These are phyloP conservation scores for Farysia itapuensis DNA, from an alignment of 1,284 basidiomycete species.

Conservation along the genomic window DNA sequence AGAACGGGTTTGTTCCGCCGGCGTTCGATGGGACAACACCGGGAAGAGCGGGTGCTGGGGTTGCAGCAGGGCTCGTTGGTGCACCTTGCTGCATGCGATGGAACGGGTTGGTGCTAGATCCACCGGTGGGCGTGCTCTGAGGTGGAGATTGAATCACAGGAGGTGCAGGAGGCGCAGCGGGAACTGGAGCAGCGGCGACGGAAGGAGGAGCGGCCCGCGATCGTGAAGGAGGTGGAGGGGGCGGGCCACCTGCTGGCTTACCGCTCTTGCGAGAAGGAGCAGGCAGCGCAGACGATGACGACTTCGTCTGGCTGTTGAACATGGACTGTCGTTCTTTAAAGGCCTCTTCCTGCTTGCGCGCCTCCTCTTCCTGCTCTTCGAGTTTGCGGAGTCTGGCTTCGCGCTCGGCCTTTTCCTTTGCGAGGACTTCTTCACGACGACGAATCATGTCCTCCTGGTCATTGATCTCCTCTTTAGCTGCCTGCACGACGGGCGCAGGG, in stretches of 20 bases:
- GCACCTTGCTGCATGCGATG: slow-evolving; percentile 44
- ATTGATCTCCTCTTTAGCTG: slow-evolving; percentile 47
- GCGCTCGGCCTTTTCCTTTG: slow-evolving; percentile 52
- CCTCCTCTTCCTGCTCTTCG: slow-evolving; percentile 54
- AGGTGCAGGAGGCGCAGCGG: slow-evolving; percentile 7
- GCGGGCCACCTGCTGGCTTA: slow-evolving; percentile 25
- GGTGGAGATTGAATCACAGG: slow-evolving; percentile 16
- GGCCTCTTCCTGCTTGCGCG: slow-evolving; percentile 43
- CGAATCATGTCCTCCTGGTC: slow-evolving; percentile 50
- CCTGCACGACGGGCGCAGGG: slow-evolving; percentile 41
- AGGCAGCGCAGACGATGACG: slow-evolving; percentile 15
- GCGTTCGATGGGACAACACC: slow-evolving; percentile 10
- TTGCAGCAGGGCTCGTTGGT: slow-evolving; percentile 6
- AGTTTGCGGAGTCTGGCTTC: slow-evolving; percentile 44
- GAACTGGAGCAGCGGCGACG: slow-evolving; percentile 15
- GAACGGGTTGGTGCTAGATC: slow-evolving; percentile 50
- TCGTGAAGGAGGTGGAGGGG: slow-evolving; percentile 30
- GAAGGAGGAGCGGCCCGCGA: slow-evolving; percentile 34
- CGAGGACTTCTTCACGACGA: slow-evolving; percentile 49
- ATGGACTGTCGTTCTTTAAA: slow-evolving; percentile 50
- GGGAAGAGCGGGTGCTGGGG: neutral
- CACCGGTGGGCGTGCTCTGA: slow-evolving; percentile 8
- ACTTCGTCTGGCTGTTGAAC: slow-evolving; percentile 29
- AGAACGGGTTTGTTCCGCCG: slow-evolving; percentile 53
- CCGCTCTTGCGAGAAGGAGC: slow-evolving; percentile 37